Evolutionary conservation across 495 filamentous ascomycete genomes (phyloP), one percentile per base, ranked within the genome.

Genomic region (Aspergillus indologenus): DNA sequence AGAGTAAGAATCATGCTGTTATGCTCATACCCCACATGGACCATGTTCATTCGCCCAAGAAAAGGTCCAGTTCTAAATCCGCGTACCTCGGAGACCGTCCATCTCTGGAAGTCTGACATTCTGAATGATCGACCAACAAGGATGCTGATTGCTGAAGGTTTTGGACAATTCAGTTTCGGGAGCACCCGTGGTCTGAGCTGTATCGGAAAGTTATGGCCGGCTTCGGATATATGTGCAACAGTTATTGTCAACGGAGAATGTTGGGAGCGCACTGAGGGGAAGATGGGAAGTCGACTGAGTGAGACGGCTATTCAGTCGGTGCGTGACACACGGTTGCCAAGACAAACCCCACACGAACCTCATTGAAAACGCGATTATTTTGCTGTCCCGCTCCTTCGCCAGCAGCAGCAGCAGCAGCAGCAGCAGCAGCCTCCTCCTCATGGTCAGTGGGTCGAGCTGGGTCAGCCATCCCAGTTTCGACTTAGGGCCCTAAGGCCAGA

Each of bases 11-110:
- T 53, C 40, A 61, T 47, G 31, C 22, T 29, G 22, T 17, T 31
- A 50, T 17, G 0, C 5, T 50, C 21, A 17, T 18, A 51, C 48
- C 48, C 48, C 48, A 51, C 48, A 51, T 51, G 23, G 17, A 15
- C n/a, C 15, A 53, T 46, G 6, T 50, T 29, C 31, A 42, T 57
- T 56, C 19, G 45, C 45, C 17, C 40, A 0, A 26, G n/a, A 5
- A 23, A 21, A 21, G 45, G 34, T 11, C 34, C 34, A 53, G 45
- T 17, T 21, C 54, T 43, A 46, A 42, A 45, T 42, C 43, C 45
- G 34, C 68, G 63, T 57, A 77, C 75, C 74, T 77, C 72, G 60
- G 71, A 66, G 50, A 79, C 71, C 56, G 74, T 74, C 76, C 75
- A 79, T 56, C 63, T 71, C 58, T 71, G 68, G 63, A 77, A 65